phyloP scores from a whole-genome alignment of 2,329 filamentous ascomycete genomes.

The Sphaerulina vaccinii region DNA sequence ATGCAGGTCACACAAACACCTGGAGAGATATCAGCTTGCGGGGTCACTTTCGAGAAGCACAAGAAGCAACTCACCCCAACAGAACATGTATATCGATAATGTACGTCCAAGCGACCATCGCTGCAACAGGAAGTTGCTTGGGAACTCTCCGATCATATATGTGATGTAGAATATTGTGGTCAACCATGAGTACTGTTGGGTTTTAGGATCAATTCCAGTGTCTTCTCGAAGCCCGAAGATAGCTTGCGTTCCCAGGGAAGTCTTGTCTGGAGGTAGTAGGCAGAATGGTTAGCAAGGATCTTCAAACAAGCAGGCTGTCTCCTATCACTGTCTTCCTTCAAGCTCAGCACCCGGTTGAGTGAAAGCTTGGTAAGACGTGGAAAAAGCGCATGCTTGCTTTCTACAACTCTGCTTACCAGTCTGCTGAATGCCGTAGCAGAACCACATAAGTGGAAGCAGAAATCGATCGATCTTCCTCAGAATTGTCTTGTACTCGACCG shows the following conservation, averaged over 20 bases:
- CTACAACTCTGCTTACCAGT: no score
- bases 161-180: conserved; percentile 47
- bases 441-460: no score
- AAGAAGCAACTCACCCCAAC: conserved; percentile 26
- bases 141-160: conserved; percentile 41
- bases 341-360: no score
- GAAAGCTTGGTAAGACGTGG: no score
- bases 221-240: conserved; percentile 53
- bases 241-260: conserved; percentile 40
- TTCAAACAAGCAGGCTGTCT: no score
- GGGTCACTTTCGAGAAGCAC: neutral
- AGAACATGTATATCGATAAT: conserved; percentile 39
- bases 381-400: no score
- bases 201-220: conserved; percentile 37
- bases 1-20: conserved; percentile 33
- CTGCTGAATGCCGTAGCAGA: no score
- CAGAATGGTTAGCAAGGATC: conserved; percentile 47
- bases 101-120: conserved; percentile 39
- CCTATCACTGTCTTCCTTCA: no score
- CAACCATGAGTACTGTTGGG: conserved; percentile 44
- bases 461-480: conserved; percentile 46
- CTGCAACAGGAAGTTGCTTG: conserved; percentile 38
- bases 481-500: conserved; percentile 31
- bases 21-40: conserved; percentile 2
- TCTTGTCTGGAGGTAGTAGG: conserved; percentile 54